Conservation (phyloP, 306 rosid species). For the Quercus cerris region DNA sequence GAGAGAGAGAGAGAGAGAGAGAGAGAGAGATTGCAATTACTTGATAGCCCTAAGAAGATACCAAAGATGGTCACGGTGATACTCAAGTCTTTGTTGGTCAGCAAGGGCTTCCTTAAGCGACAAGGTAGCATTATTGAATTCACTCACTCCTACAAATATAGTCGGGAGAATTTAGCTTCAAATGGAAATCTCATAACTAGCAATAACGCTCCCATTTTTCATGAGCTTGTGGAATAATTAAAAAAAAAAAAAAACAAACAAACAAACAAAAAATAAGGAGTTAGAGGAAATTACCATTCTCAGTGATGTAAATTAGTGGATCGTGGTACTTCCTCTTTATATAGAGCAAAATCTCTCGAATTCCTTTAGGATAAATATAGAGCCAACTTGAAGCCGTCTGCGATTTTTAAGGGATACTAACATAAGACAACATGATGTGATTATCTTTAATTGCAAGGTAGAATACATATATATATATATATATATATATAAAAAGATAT, state of each 20-base stretch:
- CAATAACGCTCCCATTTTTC: background rate
- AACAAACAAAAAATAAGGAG: no score
- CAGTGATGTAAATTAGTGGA: constrained; percentile 61
- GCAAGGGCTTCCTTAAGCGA: constrained; percentile 24
- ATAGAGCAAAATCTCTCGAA: constrained; percentile 39
- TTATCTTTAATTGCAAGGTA: no score
- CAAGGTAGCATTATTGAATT: constrained; percentile 41
- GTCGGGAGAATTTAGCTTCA: background rate
- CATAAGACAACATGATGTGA: background rate
- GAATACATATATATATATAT: no score
- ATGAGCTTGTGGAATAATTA: background rate
- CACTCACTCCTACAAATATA: constrained; percentile 46
- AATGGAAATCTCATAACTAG: constrained; percentile 4
- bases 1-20: background rate
- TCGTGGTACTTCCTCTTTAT: constrained; percentile 43
- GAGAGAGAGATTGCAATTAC: constrained; percentile 27
- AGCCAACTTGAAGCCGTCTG: constrained; percentile 52
- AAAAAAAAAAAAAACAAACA: no score
- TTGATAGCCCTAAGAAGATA: constrained; percentile 46
- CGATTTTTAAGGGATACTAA: background rate
- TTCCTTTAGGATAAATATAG: constrained; percentile 54
- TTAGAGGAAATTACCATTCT: constrained; percentile 44
- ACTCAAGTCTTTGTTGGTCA: constrained; percentile 47
- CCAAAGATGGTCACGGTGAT: constrained; percentile 34
- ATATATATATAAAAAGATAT: no score